phyloP scores from a whole-genome alignment of 2,329 filamentous ascomycete genomes.

The Sphaerulina musiva region DNA sequence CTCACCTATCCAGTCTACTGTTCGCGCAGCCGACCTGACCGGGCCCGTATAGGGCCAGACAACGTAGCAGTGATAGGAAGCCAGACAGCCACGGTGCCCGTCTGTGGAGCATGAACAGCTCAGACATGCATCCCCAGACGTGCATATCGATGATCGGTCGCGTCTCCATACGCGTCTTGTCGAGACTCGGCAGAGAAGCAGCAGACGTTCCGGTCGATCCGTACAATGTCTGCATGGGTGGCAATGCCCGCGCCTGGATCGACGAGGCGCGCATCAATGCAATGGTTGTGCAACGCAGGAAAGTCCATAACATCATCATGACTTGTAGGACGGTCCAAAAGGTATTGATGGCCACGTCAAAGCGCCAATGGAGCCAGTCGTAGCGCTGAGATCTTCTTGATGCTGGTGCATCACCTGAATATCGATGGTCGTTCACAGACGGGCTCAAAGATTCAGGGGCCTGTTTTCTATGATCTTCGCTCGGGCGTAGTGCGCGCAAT shows the following conservation, averaged over 20 bases:
- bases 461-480: constrained; percentile 18
- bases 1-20: constrained; percentile 86
- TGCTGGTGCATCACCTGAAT: constrained; percentile 40
- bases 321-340: constrained; percentile 18
- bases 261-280: constrained; percentile 63
- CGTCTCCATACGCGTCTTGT: constrained; percentile 6
- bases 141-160: constrained; percentile 67
- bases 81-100: constrained; percentile 91
- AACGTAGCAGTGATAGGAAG: constrained; percentile 67
- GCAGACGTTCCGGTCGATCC: neutral
- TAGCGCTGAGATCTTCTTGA: constrained; percentile 12
- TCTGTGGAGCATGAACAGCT: constrained; percentile 63
- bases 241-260: constrained; percentile 50
- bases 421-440: constrained; percentile 46
- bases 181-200: neutral
- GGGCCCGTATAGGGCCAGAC: constrained; percentile 65
- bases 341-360: constrained; percentile 16
- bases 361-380: constrained; percentile 12
- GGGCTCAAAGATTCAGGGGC: constrained; percentile 7
- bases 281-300: constrained; percentile 57
- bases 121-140: constrained; percentile 66
- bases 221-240: constrained; percentile 8
- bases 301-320: constrained; percentile 39
- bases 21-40: constrained; percentile 68
- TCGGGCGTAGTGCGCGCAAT: constrained; percentile 40